Conservation (phyloP, 805 yeast genomes). For the Ogataea allantospora region DNA sequence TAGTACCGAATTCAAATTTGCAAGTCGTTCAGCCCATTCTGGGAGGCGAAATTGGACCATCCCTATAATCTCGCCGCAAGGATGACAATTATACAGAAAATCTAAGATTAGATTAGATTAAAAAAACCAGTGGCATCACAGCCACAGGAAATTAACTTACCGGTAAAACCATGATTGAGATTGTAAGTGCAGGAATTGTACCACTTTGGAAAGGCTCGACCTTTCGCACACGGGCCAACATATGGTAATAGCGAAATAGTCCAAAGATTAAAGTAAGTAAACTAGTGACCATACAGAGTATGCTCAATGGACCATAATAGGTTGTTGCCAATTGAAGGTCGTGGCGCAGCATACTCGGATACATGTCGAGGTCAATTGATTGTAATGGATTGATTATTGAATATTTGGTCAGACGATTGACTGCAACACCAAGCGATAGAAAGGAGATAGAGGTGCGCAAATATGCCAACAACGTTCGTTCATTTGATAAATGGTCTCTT, state of each 20-base stretch:
- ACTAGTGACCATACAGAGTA: slow-evolving; percentile 41
- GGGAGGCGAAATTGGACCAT: slow-evolving; percentile 3
- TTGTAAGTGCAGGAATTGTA: slow-evolving; percentile 41
- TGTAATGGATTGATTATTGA: slow-evolving; percentile 19
- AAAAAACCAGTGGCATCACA: slow-evolving; percentile 3
- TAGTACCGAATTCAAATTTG: slow-evolving; percentile 35
- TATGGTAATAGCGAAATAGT: slow-evolving; percentile 41
- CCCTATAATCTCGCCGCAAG: slow-evolving; percentile 4
- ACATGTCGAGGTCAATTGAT: slow-evolving; percentile 3
- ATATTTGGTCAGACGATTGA: slow-evolving; percentile 50
- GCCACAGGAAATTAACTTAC: slow-evolving; percentile 29
- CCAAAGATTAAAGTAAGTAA: slow-evolving; percentile 45
- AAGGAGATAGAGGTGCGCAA: slow-evolving; percentile 52
- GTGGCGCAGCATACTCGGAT: slow-evolving; percentile 4
- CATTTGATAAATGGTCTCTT: slow-evolving; percentile 61
- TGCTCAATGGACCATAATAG: slow-evolving; percentile 27
- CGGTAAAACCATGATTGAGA: slow-evolving; percentile 33
- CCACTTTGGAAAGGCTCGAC: slow-evolving; percentile 28
- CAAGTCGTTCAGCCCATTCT: slow-evolving; percentile 15
- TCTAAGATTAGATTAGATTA: slow-evolving; percentile 7
- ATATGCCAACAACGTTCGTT: slow-evolving; percentile 62
- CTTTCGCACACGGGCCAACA: slow-evolving; percentile 39
- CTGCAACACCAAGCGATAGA: slow-evolving; percentile 51
- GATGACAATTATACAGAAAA: slow-evolving; percentile 8
- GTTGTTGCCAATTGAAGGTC: slow-evolving; percentile 15